Conservation (phyloP, 129 eudicot genomes). For the Gnaphalium uliginosum region DNA sequence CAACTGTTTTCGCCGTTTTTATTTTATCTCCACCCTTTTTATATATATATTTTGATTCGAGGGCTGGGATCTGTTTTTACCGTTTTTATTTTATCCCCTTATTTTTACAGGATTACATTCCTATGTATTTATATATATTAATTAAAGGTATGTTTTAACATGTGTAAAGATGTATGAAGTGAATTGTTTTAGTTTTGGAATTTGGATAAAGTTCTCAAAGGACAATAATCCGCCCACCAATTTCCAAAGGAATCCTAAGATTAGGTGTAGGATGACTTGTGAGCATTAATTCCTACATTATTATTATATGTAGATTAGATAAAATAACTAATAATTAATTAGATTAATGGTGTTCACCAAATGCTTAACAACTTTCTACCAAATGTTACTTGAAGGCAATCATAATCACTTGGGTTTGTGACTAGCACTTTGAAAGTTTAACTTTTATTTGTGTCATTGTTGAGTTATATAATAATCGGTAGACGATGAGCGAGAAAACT, state of each 20-base stretch:
- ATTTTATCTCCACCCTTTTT: no score
- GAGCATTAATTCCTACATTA: constrained; percentile 11
- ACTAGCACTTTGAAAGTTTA: not conserved
- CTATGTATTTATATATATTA: no score
- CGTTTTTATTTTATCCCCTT: no score
- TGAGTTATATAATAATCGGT: not conserved
- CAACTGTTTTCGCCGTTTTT: no score
- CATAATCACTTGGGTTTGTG: constrained; percentile 24
- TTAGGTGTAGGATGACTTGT: constrained; percentile 28
- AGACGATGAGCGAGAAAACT: not conserved
- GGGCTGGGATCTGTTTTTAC: no score
- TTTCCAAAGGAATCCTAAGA: constrained; percentile 35
- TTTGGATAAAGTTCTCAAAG: constrained; percentile 6
- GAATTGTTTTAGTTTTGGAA: not conserved
- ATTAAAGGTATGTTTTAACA: constrained; percentile 3
- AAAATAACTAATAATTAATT: not conserved
- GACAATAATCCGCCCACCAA: constrained; percentile 36
- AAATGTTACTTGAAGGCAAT: constrained; percentile 26
- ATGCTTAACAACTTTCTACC: constrained; percentile 32
- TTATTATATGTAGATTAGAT: no score
- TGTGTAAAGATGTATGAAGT: constrained; percentile 19
- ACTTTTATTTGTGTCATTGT: not conserved
- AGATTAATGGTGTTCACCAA: constrained; percentile 33
- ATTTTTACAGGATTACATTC: no score
- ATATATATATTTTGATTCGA: no score